A percentile compares a stretch with the other conserved stretches of the same genome.
These are phyloP conservation scores for Clonostachys rosea DNA, from an alignment of 2,329 filamentous ascomycete genomes.

Conservation along the genomic window DNA sequence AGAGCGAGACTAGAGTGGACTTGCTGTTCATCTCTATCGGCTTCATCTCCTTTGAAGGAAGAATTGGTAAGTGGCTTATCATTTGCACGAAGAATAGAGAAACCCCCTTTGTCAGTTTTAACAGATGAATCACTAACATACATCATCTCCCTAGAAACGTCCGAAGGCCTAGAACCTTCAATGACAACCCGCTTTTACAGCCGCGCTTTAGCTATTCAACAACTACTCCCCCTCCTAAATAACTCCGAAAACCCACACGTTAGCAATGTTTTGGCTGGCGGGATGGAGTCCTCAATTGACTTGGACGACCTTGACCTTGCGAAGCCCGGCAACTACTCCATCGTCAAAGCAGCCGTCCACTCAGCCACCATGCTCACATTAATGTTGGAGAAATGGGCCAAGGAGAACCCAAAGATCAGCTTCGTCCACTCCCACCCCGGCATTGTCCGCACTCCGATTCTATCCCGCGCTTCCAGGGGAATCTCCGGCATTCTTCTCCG, in stretches of 20 bases:
- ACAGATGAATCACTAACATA: too few species aligned
- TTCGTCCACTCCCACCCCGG: conserved; percentile 28
- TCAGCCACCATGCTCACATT: conserved; percentile 44
- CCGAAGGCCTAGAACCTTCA: conserved; percentile 49
- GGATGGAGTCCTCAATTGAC: conserved; percentile 40
- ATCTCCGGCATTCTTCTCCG: conserved; percentile 4
- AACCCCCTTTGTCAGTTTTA: too few species aligned
- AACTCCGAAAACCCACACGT: conserved; percentile 33
- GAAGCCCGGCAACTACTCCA: conserved; percentile 22
- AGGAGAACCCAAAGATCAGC: conserved; percentile 28
- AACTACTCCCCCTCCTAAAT: conserved; percentile 51
- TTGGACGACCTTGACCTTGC: conserved; percentile 37
- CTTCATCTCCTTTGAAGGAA: conserved; percentile 11
- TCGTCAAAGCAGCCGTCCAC: conserved; percentile 32
- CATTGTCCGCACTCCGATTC: conserved; percentile 10
- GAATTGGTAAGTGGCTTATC: too few species aligned
- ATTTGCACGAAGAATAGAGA: too few species aligned
- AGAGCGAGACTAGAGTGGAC: conserved; percentile 35
- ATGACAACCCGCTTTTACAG: conserved; percentile 51
- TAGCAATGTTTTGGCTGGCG: conserved; percentile 41
- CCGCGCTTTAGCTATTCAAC: conserved; percentile 49
- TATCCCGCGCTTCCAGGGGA: conserved; percentile 12
- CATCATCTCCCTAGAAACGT: conserved; percentile 33
- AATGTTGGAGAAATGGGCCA: conserved; percentile 38
- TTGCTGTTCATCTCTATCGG: conserved; percentile 37